phyloP scores from a whole-genome alignment of 2,329 filamentous ascomycete species.

The Cucurbitaria berberidis region DNA sequence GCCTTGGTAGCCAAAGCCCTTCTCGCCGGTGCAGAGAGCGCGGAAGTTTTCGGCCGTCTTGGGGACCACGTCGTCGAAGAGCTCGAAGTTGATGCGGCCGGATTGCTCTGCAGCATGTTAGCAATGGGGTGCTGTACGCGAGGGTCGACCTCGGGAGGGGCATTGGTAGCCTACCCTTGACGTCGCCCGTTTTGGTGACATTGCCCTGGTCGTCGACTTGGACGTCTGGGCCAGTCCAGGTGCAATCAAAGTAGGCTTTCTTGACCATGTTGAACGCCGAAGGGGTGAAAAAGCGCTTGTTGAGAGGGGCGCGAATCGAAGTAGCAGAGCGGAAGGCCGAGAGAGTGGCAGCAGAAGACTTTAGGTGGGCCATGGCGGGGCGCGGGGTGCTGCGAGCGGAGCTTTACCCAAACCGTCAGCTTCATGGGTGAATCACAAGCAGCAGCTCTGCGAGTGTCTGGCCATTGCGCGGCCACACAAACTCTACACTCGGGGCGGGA shows the following conservation, averaged over 20 bases:
- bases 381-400: conserved; percentile 12
- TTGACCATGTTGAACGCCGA: conserved; percentile 76
- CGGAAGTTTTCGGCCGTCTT: conserved; percentile 88
- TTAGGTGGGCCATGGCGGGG: conserved; percentile 41
- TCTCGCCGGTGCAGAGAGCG: conserved; percentile 78
- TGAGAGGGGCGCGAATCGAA: conserved; percentile 47
- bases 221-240: conserved; percentile 74
- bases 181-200: conserved; percentile 49
- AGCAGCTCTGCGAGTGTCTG: conserved; percentile 8
- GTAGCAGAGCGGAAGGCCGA: conserved; percentile 41
- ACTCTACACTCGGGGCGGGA: conserved; percentile 11
- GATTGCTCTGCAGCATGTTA: conserved; percentile 63
- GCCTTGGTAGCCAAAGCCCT: conserved; percentile 82
- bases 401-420: conserved; percentile 24
- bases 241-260: conserved; percentile 76
- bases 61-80: conserved; percentile 85
- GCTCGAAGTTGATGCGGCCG: conserved; percentile 86
- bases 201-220: conserved; percentile 65
- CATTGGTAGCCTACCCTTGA: conserved; percentile 63
- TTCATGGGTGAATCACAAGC: conserved; percentile 19
- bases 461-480: not conserved
- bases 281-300: conserved; percentile 64
- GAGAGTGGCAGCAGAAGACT: conserved; percentile 33
- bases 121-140: conserved; percentile 16
- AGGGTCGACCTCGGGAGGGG: conserved; percentile 7